These are phyloP conservation scores for Ophiocordyceps camponoti-saundersi DNA, from an alignment of 2,329 filamentous ascomycete genomes.

Conservation along the genomic window DNA sequence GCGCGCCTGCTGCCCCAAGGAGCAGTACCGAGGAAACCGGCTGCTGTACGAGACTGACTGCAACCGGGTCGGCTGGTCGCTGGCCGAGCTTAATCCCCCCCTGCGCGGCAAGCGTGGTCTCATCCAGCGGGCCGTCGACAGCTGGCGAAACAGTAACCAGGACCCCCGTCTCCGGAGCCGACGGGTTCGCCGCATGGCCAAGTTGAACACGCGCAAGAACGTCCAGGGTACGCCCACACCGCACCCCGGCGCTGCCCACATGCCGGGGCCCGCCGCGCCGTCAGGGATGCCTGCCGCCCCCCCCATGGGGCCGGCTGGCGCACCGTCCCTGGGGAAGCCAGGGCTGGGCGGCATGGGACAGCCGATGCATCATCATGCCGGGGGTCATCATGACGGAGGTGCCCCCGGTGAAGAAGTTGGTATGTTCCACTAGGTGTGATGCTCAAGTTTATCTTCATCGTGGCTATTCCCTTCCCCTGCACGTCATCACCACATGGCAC, in stretches of 20 bases:
- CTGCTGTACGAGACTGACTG: conserved; percentile 96
- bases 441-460: conserved; percentile 8
- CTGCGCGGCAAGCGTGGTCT: conserved; percentile 85
- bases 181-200: conserved; percentile 85
- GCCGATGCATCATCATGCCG: conserved; percentile 44
- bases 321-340: conserved; percentile 44
- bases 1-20: conserved; percentile 83
- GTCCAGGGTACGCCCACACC: conserved; percentile 40
- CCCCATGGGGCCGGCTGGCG: conserved; percentile 40
- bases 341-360: conserved; percentile 50
- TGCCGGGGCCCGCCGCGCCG: conserved; percentile 50
- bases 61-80: conserved; percentile 98
- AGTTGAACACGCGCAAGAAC: conserved; percentile 77
- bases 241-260: conserved; percentile 39
- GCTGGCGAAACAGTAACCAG: conserved; percentile 98
- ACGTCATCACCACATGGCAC: conserved; percentile 8
- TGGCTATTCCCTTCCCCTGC: conserved; percentile 7
- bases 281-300: conserved; percentile 45
- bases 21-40: conserved; percentile 90
- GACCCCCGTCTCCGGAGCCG: conserved; percentile 81
- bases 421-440: conserved; percentile 96
- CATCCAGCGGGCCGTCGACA: conserved; percentile 93
- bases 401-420: conserved; percentile 67
- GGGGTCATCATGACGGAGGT: conserved; percentile 28
- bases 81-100: conserved; percentile 82